Evolutionary conservation across 2,329 filamentous ascomycete species (phyloP).

Genomic region (Pseudogymnoascus sp.): DNA sequence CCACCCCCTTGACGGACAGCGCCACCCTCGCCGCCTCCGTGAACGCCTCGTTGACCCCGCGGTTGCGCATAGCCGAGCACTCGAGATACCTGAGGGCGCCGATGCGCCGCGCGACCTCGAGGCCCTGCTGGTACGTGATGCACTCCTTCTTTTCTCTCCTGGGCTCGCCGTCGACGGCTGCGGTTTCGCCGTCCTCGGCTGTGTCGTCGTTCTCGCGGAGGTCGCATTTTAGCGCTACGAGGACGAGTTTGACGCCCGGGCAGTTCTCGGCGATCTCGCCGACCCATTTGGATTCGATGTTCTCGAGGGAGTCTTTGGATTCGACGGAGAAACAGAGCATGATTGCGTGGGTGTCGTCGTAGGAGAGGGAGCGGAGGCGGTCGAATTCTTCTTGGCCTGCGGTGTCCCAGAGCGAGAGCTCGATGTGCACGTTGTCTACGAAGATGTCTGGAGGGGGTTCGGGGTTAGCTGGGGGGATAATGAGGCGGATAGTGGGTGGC

Average conservation of each 20-base stretch:
- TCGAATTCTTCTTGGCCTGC: conserved; percentile 99
- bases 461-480: not conserved
- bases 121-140: conserved; percentile 85
- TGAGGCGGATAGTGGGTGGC: conserved; percentile 6
- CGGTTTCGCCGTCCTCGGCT: conserved; percentile 53
- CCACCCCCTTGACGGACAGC: conserved; percentile 61
- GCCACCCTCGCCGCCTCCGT: conserved; percentile 95
- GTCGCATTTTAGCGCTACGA: conserved; percentile 96
- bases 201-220: conserved; percentile 64
- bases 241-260: conserved; percentile 85
- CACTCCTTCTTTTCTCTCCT: conserved; percentile 57
- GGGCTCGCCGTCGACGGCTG: conserved; percentile 33
- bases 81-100: conserved; percentile 91
- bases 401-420: conserved; percentile 96
- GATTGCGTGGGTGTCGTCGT: conserved; percentile 94
- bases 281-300: conserved; percentile 98
- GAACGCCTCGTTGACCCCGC: conserved; percentile 96
- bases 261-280: conserved; percentile 98
- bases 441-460: conserved; percentile 68
- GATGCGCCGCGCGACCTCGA: conserved; percentile 86
- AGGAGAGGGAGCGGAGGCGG: conserved; percentile 85
- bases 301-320: conserved; percentile 91
- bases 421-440: conserved; percentile 93
- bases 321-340: conserved; percentile 99
- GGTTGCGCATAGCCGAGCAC: conserved; percentile 96